A percentile compares a stretch with the other conserved stretches of the same genome.
These are phyloP conservation scores for Lasiodiplodia theobromae DNA, from an alignment of 2,329 filamentous ascomycete species.

Conservation along the genomic window DNA sequence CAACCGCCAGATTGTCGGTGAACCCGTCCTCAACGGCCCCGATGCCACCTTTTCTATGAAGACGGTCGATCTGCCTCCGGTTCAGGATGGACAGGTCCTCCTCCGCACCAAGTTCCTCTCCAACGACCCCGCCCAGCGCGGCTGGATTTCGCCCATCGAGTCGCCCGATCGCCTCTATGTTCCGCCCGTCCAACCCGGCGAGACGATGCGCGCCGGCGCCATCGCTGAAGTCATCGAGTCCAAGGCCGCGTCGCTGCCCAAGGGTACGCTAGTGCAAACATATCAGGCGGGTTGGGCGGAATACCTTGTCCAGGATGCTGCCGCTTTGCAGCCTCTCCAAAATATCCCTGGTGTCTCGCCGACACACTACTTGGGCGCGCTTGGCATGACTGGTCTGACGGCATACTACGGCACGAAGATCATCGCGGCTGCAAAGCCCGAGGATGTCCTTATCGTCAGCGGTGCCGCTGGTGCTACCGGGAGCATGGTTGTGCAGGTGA, in stretches of 20 bases:
- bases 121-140: conserved; percentile 61
- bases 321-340: conserved; percentile 5
- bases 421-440: conserved; percentile 70
- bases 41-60: conserved; percentile 51
- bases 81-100: conserved; percentile 53
- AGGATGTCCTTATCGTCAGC: conserved; percentile 78
- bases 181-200: conserved; percentile 71
- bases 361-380: conserved; percentile 37
- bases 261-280: conserved; percentile 65
- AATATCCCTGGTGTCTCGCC: conserved; percentile 17
- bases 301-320: conserved; percentile 61
- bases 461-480: conserved; percentile 82
- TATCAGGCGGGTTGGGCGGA: conserved; percentile 70
- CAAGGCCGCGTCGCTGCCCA: conserved; percentile 61
- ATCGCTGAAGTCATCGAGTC: conserved; percentile 69
- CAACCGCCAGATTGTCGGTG: conserved; percentile 47
- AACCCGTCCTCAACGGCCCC: conserved; percentile 46
- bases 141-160: conserved; percentile 13
- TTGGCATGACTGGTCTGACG: conserved; percentile 74
- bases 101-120: conserved; percentile 57
- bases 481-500: conserved; percentile 76
- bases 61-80: conserved; percentile 44
- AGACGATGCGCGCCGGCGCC: conserved; percentile 70
- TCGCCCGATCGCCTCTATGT: conserved; percentile 63
- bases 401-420: conserved; percentile 78